phyloP scores from a whole-genome alignment of 2,329 filamentous ascomycete species.

The Sclerotinia spermophila region DNA sequence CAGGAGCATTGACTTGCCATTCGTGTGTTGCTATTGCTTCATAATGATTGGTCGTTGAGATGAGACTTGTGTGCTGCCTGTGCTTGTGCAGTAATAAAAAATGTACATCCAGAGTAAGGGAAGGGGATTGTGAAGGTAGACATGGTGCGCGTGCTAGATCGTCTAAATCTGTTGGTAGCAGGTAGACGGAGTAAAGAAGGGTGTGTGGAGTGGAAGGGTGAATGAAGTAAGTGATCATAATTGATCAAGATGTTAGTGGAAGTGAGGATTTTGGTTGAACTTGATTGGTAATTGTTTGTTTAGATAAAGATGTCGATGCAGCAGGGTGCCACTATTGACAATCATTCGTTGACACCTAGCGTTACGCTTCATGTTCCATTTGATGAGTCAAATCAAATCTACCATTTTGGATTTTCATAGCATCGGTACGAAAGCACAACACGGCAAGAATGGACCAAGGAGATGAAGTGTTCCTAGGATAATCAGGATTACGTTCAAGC shows the following conservation, averaged over 20 bases:
- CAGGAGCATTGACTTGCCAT: conserved; percentile 2
- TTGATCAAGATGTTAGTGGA: not conserved
- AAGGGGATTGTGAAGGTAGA: conserved; percentile 14
- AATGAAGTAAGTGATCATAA: conserved; percentile 1
- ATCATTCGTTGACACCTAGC: not conserved
- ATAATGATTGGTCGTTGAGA: conserved; percentile 10
- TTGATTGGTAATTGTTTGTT: not conserved
- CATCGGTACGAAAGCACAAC: conserved; percentile 8
- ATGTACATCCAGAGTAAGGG: too few species aligned
- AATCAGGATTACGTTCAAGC: conserved; percentile 1
- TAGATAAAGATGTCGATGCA: not conserved
- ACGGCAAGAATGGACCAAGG: conserved; percentile 11
- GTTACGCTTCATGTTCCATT: conserved; percentile 5
- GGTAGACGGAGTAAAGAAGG: not conserved
- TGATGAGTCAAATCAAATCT: conserved; percentile 10
- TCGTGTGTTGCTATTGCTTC: not conserved
- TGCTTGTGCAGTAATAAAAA: not conserved
- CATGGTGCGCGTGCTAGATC: not conserved
- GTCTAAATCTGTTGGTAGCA: not conserved
- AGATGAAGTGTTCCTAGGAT: conserved; percentile 6
- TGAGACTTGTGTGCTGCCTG: conserved; percentile 18
- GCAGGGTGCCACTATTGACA: conserved; percentile 7
- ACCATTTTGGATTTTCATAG: not conserved
- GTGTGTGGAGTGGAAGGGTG: not conserved
- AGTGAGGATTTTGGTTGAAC: not conserved